These are phyloP conservation scores for rapeseed (Brassica napus) DNA, from an alignment of 345 rosid species.

Conservation along the genomic window DNA sequence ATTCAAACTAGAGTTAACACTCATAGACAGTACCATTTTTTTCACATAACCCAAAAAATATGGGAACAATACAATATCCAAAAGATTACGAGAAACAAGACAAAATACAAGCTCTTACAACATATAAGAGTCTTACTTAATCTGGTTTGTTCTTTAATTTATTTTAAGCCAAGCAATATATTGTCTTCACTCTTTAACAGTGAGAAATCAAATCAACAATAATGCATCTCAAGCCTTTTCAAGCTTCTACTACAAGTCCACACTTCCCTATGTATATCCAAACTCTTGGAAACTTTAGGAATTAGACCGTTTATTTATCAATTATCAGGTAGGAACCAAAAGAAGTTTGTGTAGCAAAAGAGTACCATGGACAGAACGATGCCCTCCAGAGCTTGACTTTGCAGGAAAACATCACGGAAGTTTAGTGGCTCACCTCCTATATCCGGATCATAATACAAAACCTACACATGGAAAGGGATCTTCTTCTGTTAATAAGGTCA, in stretches of 20 bases:
- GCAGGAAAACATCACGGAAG: conserved; percentile 90
- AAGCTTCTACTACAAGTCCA: background rate
- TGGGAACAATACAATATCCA: background rate
- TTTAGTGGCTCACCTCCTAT: conserved; percentile 78
- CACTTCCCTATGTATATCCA: background rate
- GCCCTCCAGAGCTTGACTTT: conserved; percentile 95
- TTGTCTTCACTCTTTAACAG: background rate
- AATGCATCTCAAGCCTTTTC: conserved; percentile 15
- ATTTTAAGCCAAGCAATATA: background rate
- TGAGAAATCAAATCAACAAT: conserved; percentile 4
- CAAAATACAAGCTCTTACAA: background rate
- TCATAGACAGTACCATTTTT: conserved; percentile 3
- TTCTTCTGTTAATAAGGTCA: conserved; percentile 2
- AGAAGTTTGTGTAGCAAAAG: no score
- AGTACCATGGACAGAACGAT: conserved; percentile 76
- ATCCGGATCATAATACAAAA: conserved; percentile 80
- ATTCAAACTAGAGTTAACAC: conserved; percentile 13
- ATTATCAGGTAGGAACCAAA: no score
- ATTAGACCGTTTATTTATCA: no score
- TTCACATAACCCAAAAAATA: conserved; percentile 15
- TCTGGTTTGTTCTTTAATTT: conserved; percentile 3
- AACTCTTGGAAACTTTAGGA: background rate
- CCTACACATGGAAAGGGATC: conserved; percentile 48
- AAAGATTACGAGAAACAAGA: background rate
- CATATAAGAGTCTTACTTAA: conserved; percentile 6